Evolutionary conservation across 163 green algal genomes (phyloP).

Genomic region (Scenedesmus sp.): DNA sequence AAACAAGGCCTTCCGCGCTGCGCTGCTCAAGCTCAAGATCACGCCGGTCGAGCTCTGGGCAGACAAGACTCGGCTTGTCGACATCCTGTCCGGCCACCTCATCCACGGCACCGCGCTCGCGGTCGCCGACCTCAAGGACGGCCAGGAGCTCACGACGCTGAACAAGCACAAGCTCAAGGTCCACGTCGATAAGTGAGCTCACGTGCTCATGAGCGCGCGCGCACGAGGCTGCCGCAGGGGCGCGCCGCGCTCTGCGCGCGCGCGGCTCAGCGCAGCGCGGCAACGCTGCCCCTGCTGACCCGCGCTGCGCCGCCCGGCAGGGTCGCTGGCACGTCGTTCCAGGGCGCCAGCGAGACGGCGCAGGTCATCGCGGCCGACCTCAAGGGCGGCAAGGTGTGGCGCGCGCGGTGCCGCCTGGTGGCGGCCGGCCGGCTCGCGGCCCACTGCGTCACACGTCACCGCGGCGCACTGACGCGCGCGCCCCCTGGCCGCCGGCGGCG

Average conservation of each 20-base stretch:
- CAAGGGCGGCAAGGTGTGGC: constrained; percentile 37
- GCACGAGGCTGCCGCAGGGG: background rate
- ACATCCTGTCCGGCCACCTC: constrained; percentile 33
- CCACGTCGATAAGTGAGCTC: constrained; percentile 37
- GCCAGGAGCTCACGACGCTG: constrained; percentile 27
- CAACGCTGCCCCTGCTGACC: background rate
- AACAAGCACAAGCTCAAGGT: constrained; percentile 35
- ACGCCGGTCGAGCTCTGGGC: constrained; percentile 32
- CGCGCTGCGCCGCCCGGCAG: background rate
- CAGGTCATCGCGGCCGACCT: constrained; percentile 35
- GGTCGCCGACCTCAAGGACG: constrained; percentile 31
- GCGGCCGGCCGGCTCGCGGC: background rate
- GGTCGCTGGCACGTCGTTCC: constrained; percentile 20
- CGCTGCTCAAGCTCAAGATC: constrained; percentile 49
- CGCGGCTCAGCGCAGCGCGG: background rate
- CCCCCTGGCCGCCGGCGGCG: background rate
- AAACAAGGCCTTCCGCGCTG: constrained; percentile 33
- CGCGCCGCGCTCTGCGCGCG: background rate
- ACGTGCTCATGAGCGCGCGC: too few relatives aligned
- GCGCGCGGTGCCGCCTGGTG: background rate
- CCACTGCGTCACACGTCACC: background rate
- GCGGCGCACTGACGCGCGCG: too few relatives aligned
- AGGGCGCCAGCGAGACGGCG: constrained; percentile 17
- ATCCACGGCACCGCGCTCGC: background rate
- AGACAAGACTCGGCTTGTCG: constrained; percentile 45